Base-by-base conservation (phyloP, 352 stramenopile species). In the Saprolegnia diclina region DNA sequence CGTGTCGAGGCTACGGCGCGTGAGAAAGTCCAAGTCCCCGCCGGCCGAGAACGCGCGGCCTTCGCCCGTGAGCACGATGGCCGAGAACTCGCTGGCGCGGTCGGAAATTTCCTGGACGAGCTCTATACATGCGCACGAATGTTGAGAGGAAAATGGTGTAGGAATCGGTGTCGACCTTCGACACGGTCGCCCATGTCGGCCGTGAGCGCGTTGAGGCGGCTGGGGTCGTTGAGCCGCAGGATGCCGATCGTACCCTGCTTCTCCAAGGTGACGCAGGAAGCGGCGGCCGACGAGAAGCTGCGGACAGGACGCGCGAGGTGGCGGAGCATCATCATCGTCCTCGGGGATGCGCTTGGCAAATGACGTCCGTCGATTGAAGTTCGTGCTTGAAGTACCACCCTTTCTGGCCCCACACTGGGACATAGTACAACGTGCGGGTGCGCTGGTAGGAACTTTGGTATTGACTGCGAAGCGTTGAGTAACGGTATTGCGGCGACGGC, bases 151-250 rank as follows among this genome's bases (percentile, higher is more conserved):
- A 57, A 40, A 14, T 1, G 24, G 19, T 59, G 11, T 19, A 1
- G 14, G 44, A 42, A 1, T 68, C 1, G 14, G 1, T 22, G n/a
- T 45, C 11, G 13, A 88, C 80, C 80, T 77, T 80, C 61, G 18
- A 88, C 72, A 1, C 76, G 76, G n/a, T 79, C 70, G 59, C 88
- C 90, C 79, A 97, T 91, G 65, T 89, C 77, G 3, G 79, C 73
- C 1, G 90, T 96, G 74, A 97, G 81, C 14, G 90, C 82, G 76
- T 97, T 97, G 52, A 92, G 77, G n/a, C 82, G 88, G 71, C 80
- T 77, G 0, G 87, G 88, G 45, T 91, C 81, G 57, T 96, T 89
- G 10, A 97, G 73, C 0, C 76, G 77, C 73, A 87, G 57, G 52
- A 87, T 79, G 13, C 73, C 79, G 54, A 87, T 75, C 46, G 65